These are phyloP conservation scores for Hypoxylon crocopeplum DNA, from an alignment of 495 filamentous ascomycete genomes.

Conservation along the genomic window DNA sequence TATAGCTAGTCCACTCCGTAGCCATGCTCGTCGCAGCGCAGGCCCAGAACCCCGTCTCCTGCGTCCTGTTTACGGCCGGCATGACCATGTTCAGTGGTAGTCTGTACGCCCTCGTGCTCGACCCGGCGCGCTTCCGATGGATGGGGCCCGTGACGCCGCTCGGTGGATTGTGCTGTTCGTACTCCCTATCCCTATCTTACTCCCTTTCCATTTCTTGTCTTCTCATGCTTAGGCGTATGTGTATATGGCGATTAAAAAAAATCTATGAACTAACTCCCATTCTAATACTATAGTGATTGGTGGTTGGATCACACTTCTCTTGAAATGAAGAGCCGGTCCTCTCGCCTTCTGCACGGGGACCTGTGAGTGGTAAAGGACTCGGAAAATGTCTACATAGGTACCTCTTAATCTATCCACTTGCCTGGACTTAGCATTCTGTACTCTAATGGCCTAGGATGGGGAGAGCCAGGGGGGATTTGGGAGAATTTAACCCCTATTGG, in stretches of 20 bases:
- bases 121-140: conserved; percentile 60
- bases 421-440: too few relatives aligned
- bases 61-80: conserved; percentile 51
- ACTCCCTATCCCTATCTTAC: background rate
- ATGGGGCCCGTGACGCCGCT: conserved; percentile 66
- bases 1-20: conserved; percentile 64
- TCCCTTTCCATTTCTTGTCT: background rate
- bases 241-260: background rate
- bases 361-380: too few relatives aligned
- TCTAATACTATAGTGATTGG: conserved; percentile 26
- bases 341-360: too few relatives aligned
- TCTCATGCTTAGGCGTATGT: background rate
- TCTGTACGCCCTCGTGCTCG: conserved; percentile 64
- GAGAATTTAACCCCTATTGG: too few relatives aligned
- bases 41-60: conserved; percentile 45
- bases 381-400: too few relatives aligned
- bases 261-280: background rate
- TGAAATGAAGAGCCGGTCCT: conserved; percentile 2
- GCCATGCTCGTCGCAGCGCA: conserved; percentile 58
- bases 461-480: too few relatives aligned
- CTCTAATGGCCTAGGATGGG: too few relatives aligned
- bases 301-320: conserved; percentile 39
- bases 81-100: conserved; percentile 66
- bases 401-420: too few relatives aligned
- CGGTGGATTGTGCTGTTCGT: conserved; percentile 58